Percentiles rank a stretch among this genome's conserved stretches.
These are phyloP conservation scores for Starmerella etchellsii DNA, from an alignment of 805 yeast species.

Conservation along the genomic window DNA sequence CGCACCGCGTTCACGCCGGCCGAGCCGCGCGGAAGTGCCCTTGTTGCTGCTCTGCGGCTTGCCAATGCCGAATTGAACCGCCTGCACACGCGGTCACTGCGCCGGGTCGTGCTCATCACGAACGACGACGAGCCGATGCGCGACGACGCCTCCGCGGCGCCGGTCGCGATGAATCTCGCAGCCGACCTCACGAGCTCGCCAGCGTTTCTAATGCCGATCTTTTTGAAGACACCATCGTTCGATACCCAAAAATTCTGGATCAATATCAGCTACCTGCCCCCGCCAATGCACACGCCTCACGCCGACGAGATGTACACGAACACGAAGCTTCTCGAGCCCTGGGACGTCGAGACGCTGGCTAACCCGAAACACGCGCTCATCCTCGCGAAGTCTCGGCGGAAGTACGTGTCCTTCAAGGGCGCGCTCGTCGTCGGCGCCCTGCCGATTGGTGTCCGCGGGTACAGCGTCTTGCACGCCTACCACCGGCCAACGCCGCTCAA, in stretches of 20 bases:
- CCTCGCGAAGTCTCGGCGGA: constrained; percentile 8
- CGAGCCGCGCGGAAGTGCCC: constrained; percentile 1
- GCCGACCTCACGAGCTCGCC: constrained; percentile 17
- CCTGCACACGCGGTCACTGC: constrained; percentile 9
- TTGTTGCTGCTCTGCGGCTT: constrained; percentile 6
- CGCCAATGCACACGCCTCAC: neutral
- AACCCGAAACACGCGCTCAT: constrained; percentile 4
- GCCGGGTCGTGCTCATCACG: constrained; percentile 17
- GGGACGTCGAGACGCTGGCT: constrained; percentile 2
- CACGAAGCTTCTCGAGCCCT: constrained; percentile 5
- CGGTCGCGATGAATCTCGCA: constrained; percentile 18
- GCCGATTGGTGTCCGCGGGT: constrained; percentile 59
- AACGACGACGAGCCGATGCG: constrained; percentile 17
- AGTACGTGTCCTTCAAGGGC: constrained; percentile 9
- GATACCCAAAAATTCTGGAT: constrained; percentile 17
- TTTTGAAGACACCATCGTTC: constrained; percentile 11
- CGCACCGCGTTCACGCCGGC: constrained; percentile 2
- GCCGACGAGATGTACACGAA: neutral
- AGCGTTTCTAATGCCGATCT: constrained; percentile 16
- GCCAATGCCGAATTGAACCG: constrained; percentile 14
- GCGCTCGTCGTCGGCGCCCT: constrained; percentile 23
- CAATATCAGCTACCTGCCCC: constrained; percentile 7
- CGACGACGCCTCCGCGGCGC: constrained; percentile 15
- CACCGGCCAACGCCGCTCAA: constrained; percentile 18
- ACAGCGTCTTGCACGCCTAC: constrained; percentile 28